These are phyloP conservation scores for Stagonosporopsis cucurbitacearum DNA, from an alignment of 2,329 filamentous ascomycete species.

Conservation along the genomic window DNA sequence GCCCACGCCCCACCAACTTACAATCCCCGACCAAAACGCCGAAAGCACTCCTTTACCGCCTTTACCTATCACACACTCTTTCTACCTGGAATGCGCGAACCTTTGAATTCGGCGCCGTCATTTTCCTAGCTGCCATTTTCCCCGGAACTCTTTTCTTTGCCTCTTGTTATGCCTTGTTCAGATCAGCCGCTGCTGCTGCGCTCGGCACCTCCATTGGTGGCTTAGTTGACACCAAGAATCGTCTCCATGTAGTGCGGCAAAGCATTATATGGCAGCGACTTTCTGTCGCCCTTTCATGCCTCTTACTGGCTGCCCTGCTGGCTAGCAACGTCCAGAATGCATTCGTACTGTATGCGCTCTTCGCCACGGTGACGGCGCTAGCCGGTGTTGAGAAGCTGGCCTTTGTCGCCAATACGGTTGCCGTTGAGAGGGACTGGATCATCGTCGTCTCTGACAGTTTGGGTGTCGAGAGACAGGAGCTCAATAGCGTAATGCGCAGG, in stretches of 20 bases:
- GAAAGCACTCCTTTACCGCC: slow-evolving; percentile 34
- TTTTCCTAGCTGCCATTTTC: slow-evolving; percentile 56
- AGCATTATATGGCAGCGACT: slow-evolving; percentile 51
- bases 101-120: slow-evolving; percentile 59
- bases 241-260: slow-evolving; percentile 49
- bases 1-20: slow-evolving; percentile 9
- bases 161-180: slow-evolving; percentile 71
- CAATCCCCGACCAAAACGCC: slow-evolving; percentile 11
- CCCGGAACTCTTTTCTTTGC: slow-evolving; percentile 67
- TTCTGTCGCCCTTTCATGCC: slow-evolving; percentile 43
- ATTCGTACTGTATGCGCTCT: slow-evolving; percentile 35
- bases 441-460: slow-evolving; percentile 57
- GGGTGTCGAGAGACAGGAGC: slow-evolving; percentile 39
- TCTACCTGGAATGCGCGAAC: slow-evolving; percentile 58
- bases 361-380: slow-evolving; percentile 55
- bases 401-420: slow-evolving; percentile 68
- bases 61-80: slow-evolving; percentile 57
- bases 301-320: slow-evolving; percentile 33
- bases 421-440: slow-evolving; percentile 76
- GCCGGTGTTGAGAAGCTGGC: slow-evolving; percentile 74
- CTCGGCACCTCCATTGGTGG: slow-evolving; percentile 65
- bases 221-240: slow-evolving; percentile 62
- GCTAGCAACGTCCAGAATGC: slow-evolving; percentile 14
- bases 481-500: slow-evolving; percentile 66
- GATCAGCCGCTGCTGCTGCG: slow-evolving; percentile 64